Base-by-base conservation (phyloP, 345 rosid genomes). In the Hypericum perforatum region DNA sequence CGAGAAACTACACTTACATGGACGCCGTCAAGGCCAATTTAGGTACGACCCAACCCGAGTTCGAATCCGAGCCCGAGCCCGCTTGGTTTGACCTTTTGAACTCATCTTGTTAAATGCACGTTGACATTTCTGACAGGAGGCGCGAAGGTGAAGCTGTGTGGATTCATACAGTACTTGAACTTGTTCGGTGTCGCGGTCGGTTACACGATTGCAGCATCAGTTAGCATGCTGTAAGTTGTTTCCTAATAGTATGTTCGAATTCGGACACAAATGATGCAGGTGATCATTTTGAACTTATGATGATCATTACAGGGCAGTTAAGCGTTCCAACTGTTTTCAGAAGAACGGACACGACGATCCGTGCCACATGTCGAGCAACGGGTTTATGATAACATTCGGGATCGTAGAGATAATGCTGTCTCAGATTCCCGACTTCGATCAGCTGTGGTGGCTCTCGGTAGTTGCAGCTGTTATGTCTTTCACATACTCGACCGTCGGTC, bases 401-500 rank as follows among this genome's bases (percentile, higher is more conserved):
- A 60, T 80, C n/a, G 63, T 57, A 7, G 80, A 87, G 66, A 62
- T 84, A n/a, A n/a, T 84, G 6, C 75, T 87, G 53, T 87, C 92
- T 45, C 96, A 87, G 63, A 87, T 87, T 56, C 92, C 86, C 7
- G 89, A 81, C 68, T 81, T 87, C 41, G 91, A 80, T 67, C 87
- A 81, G 45, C 74, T 84, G 8, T 78, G 87, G 87, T 84, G 89
- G 94, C 92, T 87, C 54, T 87, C 95, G 9, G 61, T 79, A 50
- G 80, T 81, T 8, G 95, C 95, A 9, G 95, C 95, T 29, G 44
- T 81, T 6, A 87, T 84, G 96, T 87, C 96, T 41, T 82, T 82
- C 62, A 82, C 87, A n/a, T 82, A 87, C 76, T 84, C 96, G 29
- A 7, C 72, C 0, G 79, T 60, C 13, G 94, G 94, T 50, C 83